Conservation (phyloP, 345 rosid species). For the Eucalyptus marginata region DNA sequence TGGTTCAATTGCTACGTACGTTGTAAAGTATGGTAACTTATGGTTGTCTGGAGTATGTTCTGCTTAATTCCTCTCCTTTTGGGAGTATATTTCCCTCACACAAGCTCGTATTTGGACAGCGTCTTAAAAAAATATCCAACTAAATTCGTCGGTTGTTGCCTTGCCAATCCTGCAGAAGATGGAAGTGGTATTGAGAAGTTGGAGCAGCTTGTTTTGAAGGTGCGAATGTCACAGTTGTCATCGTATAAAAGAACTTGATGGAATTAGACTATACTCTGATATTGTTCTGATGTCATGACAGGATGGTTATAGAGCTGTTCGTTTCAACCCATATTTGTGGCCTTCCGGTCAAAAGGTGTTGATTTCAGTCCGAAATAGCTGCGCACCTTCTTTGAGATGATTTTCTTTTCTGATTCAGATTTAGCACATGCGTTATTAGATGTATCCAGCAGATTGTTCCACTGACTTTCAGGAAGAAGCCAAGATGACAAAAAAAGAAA, state of each 20-base stretch:
- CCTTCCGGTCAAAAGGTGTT: constrained; percentile 74
- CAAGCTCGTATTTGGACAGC: constrained; percentile 17
- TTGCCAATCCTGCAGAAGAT: constrained; percentile 92
- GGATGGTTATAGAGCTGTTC: constrained; percentile 87
- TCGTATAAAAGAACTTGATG: background rate
- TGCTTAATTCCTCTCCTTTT: background rate
- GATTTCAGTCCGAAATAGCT: background rate
- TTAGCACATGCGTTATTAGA: background rate
- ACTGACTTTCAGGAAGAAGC: background rate
- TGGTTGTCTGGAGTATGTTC: background rate
- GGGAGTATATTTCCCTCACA: background rate
- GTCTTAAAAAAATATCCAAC: constrained; percentile 63
- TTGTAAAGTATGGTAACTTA: background rate
- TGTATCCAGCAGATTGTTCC: background rate
- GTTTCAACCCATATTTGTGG: constrained; percentile 94
- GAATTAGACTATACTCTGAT: background rate
- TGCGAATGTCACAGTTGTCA: background rate
- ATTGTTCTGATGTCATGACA: constrained; percentile 9
- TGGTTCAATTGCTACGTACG: background rate
- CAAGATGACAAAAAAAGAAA: background rate
- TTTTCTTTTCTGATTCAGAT: background rate
- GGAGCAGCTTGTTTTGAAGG: constrained; percentile 75
- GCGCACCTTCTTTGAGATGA: background rate
- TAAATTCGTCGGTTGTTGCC: constrained; percentile 88
- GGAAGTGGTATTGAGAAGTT: constrained; percentile 61